Percentiles rank a stretch among this genome's conserved stretches.
Evolutionary conservation across 768 basidiomycete species (phyloP).

Genomic region (Auricularia cornea): DNA sequence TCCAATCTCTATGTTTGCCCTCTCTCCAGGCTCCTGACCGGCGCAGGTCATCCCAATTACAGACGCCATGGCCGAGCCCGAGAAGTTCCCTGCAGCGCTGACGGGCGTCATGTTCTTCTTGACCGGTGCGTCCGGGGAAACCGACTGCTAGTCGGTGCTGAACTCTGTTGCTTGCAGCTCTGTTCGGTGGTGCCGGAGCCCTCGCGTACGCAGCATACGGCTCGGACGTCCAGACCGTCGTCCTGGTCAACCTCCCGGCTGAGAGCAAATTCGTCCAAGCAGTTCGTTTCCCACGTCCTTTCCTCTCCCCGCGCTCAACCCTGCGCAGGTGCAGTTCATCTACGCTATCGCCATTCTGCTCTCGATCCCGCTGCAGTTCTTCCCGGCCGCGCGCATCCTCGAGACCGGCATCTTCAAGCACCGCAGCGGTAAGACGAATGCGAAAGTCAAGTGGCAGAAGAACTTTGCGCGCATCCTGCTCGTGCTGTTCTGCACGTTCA

Average conservation of each 20-base stretch:
- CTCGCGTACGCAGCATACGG: slow-evolving; percentile 88
- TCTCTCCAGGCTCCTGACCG: no score
- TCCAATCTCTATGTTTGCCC: no score
- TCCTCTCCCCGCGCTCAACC: no score
- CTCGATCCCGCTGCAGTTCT: slow-evolving; percentile 89
- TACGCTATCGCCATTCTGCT: slow-evolving; percentile 90
- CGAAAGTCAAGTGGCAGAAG: slow-evolving; percentile 91
- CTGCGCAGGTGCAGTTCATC: slow-evolving; percentile 68
- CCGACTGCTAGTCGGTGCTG: not conserved
- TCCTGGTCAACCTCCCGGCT: slow-evolving; percentile 86
- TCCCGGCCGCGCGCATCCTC: slow-evolving; percentile 95
- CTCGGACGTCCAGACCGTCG: slow-evolving; percentile 80
- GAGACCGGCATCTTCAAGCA: slow-evolving; percentile 86
- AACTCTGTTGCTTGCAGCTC: slow-evolving; percentile 32
- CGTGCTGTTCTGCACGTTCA: slow-evolving; percentile 70
- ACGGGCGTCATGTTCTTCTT: slow-evolving; percentile 90
- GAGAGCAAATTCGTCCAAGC: slow-evolving; percentile 81
- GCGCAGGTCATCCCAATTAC: slow-evolving; percentile 79
- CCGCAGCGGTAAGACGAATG: slow-evolving; percentile 73
- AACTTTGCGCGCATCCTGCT: slow-evolving; percentile 42
- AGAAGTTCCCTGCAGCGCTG: slow-evolving; percentile 81
- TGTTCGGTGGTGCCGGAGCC: slow-evolving; percentile 83
- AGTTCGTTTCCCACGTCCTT: slow-evolving; percentile 48
- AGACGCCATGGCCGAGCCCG: slow-evolving; percentile 93
- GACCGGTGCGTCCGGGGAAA: slow-evolving; percentile 37